A percentile compares a stretch with the other conserved stretches of the same genome.
These are phyloP conservation scores for Phytopythium cucurbitacearum DNA, from an alignment of 352 stramenopile species.

Conservation along the genomic window DNA sequence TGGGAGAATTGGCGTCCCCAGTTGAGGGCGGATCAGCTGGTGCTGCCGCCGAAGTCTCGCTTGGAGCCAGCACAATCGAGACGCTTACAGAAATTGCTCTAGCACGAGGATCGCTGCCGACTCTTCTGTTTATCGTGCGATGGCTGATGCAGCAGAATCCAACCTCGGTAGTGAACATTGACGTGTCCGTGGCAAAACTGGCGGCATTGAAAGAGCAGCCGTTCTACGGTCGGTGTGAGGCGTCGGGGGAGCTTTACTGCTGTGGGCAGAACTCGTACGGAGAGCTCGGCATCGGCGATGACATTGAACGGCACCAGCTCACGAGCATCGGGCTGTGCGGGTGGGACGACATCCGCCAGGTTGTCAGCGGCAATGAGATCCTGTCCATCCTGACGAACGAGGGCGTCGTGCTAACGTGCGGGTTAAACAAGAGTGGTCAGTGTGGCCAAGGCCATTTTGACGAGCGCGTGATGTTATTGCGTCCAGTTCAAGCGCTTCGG, in stretches of 20 bases:
- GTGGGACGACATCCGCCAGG: constrained; percentile 81
- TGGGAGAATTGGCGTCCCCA: constrained; percentile 37
- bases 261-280: constrained; percentile 89
- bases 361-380: constrained; percentile 82
- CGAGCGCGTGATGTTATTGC: constrained; percentile 80
- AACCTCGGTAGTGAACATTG: constrained; percentile 42
- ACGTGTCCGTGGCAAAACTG: constrained; percentile 57
- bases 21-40: neutral
- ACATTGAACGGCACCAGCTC: constrained; percentile 77
- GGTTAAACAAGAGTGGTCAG: constrained; percentile 86
- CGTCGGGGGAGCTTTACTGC: constrained; percentile 80
- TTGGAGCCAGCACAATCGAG: constrained; percentile 60
- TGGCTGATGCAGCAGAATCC: constrained; percentile 68
- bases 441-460: constrained; percentile 87
- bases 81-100: constrained; percentile 73
- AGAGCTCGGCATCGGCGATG: constrained; percentile 80
- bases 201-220: constrained; percentile 77
- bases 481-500: constrained; percentile 69
- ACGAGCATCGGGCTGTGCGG: constrained; percentile 74
- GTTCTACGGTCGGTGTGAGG: constrained; percentile 84
- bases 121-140: constrained; percentile 56
- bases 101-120: constrained; percentile 65
- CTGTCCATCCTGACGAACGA: constrained; percentile 79
- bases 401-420: constrained; percentile 76
- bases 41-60: neutral